A percentile compares a stretch with the other conserved stretches of the same genome.
phyloP scores from a whole-genome alignment of 192 early-diverging fungal genomes.

The Dimargaris verticillata region DNA sequence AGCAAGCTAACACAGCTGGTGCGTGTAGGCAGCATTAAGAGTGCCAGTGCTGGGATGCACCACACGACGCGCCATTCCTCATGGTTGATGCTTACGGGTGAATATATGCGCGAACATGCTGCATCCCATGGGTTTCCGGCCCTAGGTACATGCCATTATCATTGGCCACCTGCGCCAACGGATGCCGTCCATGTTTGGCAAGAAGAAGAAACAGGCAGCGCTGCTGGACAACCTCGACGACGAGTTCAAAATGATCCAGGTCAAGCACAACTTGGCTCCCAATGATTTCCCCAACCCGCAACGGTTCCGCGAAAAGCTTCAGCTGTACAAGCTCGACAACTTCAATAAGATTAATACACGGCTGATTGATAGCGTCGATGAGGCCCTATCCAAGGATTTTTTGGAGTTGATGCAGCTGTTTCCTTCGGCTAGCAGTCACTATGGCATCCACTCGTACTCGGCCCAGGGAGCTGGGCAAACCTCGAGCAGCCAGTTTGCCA shows the following conservation, averaged over 20 bases:
- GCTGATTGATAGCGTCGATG: slow-evolving; percentile 45
- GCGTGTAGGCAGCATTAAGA: too few relatives aligned
- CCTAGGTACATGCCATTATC: slow-evolving; percentile 77
- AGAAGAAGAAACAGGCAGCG: slow-evolving; percentile 51
- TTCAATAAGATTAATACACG: slow-evolving; percentile 60
- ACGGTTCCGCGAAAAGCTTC: slow-evolving; percentile 46
- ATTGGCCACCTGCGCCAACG: slow-evolving; percentile 66
- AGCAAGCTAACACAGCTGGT: too few relatives aligned
- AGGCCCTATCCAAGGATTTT: slow-evolving; percentile 56
- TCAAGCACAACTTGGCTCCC: slow-evolving; percentile 45
- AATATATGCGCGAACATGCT: too few relatives aligned
- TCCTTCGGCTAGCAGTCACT: slow-evolving; percentile 29
- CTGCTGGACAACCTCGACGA: slow-evolving; percentile 52
- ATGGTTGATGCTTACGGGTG: too few relatives aligned
- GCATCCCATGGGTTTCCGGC: too few relatives aligned
- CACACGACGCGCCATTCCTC: too few relatives aligned
- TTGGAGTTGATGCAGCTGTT: slow-evolving; percentile 62
- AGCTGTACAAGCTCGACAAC: slow-evolving; percentile 62
- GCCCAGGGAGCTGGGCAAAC: too few relatives aligned
- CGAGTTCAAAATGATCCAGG: slow-evolving; percentile 61
- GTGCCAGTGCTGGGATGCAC: too few relatives aligned
- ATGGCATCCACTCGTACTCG: slow-evolving; percentile 16
- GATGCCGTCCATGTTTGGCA: slow-evolving; percentile 72
- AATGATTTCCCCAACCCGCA: slow-evolving; percentile 77
- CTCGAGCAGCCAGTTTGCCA: too few relatives aligned